Evolutionary conservation across 805 yeast species (phyloP).

Genomic region (Saccharomycopsis capsularis): DNA sequence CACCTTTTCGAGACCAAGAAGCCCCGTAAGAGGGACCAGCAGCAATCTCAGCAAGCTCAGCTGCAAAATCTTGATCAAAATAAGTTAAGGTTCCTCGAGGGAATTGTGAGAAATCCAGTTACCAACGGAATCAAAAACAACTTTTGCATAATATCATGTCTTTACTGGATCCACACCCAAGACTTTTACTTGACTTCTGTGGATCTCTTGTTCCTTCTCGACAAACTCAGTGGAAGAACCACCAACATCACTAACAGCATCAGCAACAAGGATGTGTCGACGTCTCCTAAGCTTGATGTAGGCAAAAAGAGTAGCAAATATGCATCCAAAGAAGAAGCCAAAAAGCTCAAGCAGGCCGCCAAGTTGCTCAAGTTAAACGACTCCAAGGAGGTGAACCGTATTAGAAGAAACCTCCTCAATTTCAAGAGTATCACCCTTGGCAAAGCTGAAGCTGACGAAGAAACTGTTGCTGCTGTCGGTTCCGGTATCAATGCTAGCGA

Average conservation of each 20-base stretch:
- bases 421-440: slow-evolving; percentile 51
- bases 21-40: background rate
- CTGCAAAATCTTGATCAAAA: background rate
- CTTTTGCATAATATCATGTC: slow-evolving; percentile 44
- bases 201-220: slow-evolving; percentile 48
- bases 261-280: background rate
- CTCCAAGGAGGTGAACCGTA: slow-evolving; percentile 56
- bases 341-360: slow-evolving; percentile 15
- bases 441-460: slow-evolving; percentile 28
- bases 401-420: slow-evolving; percentile 53
- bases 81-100: slow-evolving; percentile 25
- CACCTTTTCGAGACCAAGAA: slow-evolving; percentile 28
- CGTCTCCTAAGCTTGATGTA: background rate
- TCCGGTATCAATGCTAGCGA: background rate
- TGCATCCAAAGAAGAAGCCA: slow-evolving; percentile 8
- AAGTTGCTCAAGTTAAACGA: slow-evolving; percentile 28
- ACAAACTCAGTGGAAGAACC: slow-evolving; percentile 28
- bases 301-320: slow-evolving; percentile 3
- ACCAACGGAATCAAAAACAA: slow-evolving; percentile 29
- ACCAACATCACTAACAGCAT: slow-evolving; percentile 14
- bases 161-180: slow-evolving; percentile 42
- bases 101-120: slow-evolving; percentile 29
- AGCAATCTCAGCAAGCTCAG: background rate
- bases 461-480: background rate
- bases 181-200: slow-evolving; percentile 50